Evolutionary conservation across 83 land plant species (phyloP).

Genomic region (Larix sibirica): DNA sequence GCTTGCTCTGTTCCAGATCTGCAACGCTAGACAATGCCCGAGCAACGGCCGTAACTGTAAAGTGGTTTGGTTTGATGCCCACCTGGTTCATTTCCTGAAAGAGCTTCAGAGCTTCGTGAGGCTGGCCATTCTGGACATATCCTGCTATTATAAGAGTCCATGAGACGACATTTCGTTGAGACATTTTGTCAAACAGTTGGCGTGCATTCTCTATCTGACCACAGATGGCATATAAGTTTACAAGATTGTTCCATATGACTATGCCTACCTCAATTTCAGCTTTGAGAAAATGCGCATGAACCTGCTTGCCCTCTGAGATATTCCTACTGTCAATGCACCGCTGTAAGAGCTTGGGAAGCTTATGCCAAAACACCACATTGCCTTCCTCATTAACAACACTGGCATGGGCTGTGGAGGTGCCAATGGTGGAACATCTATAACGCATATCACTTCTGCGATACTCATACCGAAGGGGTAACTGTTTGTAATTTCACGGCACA

Average conservation of each 20-base stretch:
- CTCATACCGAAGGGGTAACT: no score
- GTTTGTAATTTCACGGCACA: no score
- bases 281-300: background rate
- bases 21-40: constrained; percentile 46
- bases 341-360: no score
- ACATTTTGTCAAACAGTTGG: constrained; percentile 22
- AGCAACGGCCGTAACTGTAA: constrained; percentile 4
- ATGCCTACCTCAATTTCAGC: background rate
- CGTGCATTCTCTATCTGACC: constrained; percentile 20
- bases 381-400: no score
- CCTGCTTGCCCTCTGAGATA: no score
- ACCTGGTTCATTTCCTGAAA: constrained; percentile 60
- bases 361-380: no score
- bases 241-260: constrained; percentile 24
- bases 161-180: constrained; percentile 20
- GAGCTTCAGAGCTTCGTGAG: constrained; percentile 25
- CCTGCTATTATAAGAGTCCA: constrained; percentile 47
- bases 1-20: constrained; percentile 39
- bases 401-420: no score
- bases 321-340: no score
- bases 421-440: no score
- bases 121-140: constrained; percentile 28
- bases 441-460: no score
- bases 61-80: constrained; percentile 27
- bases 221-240: constrained; percentile 30